Evolutionary conservation across 2,329 filamentous ascomycete genomes (phyloP).

Genomic region (Elsinoe fawcettii): DNA sequence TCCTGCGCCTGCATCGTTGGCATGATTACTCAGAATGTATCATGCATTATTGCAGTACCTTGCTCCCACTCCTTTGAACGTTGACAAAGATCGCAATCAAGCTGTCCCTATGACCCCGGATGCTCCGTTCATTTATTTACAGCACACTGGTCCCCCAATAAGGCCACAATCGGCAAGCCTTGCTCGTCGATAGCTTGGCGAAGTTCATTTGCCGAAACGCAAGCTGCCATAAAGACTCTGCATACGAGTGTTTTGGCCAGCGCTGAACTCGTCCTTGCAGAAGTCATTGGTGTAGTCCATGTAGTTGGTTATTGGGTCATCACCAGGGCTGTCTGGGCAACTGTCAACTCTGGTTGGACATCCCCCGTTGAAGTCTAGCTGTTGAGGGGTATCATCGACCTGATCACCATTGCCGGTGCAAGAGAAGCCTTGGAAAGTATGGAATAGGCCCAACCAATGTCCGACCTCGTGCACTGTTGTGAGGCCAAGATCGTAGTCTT

Average conservation of each 20-base stretch:
- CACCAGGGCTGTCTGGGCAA: conserved; percentile 37
- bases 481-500: conserved; percentile 38
- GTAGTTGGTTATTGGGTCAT: conserved; percentile 47
- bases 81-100: too few species aligned
- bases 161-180: too few species aligned
- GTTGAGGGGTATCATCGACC: conserved; percentile 34
- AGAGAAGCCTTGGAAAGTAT: conserved; percentile 36
- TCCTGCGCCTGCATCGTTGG: too few species aligned
- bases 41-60: too few species aligned
- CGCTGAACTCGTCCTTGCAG: not conserved
- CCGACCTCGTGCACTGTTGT: conserved; percentile 38
- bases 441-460: conserved; percentile 38
- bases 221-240: not conserved
- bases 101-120: too few species aligned
- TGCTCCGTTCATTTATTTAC: too few species aligned
- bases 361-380: conserved; percentile 32
- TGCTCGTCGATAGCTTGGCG: too few species aligned
- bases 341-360: too few species aligned
- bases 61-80: too few species aligned
- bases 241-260: not conserved
- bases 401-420: conserved; percentile 37
- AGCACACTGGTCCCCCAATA: too few species aligned
- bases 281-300: conserved; percentile 33
- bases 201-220: not conserved
- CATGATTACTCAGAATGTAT: too few species aligned